Conservation (phyloP, 495 filamentous ascomycete genomes). For the Penicillium parvum region DNA sequence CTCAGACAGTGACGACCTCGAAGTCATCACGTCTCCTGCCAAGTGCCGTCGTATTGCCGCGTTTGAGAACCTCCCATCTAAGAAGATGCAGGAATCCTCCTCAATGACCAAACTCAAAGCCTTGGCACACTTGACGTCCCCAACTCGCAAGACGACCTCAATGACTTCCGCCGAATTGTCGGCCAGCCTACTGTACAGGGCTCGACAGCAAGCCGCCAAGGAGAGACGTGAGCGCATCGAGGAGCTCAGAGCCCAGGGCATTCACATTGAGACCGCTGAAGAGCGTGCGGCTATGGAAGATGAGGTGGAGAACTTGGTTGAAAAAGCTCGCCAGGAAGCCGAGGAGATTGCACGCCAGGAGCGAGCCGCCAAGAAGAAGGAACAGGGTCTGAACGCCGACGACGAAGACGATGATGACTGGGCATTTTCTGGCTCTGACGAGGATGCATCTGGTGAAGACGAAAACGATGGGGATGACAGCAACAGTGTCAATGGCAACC, state of each 20-base stretch:
- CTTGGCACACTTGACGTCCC: slow-evolving; percentile 70
- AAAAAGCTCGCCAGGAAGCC: slow-evolving; percentile 76
- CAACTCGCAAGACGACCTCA: slow-evolving; percentile 46
- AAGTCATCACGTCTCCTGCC: slow-evolving; percentile 49
- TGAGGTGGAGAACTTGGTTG: slow-evolving; percentile 80
- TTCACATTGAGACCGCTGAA: slow-evolving; percentile 80
- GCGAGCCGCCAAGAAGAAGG: slow-evolving; percentile 59
- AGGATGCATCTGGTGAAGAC: slow-evolving; percentile 34
- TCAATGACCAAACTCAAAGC: slow-evolving; percentile 64
- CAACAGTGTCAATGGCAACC: slow-evolving; percentile 35
- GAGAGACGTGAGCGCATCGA: slow-evolving; percentile 78
- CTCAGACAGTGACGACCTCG: slow-evolving; percentile 68
- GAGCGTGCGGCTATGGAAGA: slow-evolving; percentile 76
- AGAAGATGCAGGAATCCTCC: slow-evolving; percentile 54
- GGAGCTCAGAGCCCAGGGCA: slow-evolving; percentile 69
- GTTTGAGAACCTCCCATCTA: slow-evolving; percentile 64
- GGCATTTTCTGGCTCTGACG: slow-evolving; percentile 50
- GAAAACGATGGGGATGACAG: slow-evolving; percentile 32
- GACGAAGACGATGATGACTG: slow-evolving; percentile 56
- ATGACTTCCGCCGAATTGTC: slow-evolving; percentile 70
- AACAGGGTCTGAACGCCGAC: slow-evolving; percentile 49
- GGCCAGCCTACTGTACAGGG: slow-evolving; percentile 59
- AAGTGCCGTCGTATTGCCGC: slow-evolving; percentile 48
- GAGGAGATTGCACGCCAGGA: slow-evolving; percentile 75
- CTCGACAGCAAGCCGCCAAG: slow-evolving; percentile 71